Conservation (phyloP, 1,284 basidiomycete genomes). For the Papiliotrema laurentii region DNA sequence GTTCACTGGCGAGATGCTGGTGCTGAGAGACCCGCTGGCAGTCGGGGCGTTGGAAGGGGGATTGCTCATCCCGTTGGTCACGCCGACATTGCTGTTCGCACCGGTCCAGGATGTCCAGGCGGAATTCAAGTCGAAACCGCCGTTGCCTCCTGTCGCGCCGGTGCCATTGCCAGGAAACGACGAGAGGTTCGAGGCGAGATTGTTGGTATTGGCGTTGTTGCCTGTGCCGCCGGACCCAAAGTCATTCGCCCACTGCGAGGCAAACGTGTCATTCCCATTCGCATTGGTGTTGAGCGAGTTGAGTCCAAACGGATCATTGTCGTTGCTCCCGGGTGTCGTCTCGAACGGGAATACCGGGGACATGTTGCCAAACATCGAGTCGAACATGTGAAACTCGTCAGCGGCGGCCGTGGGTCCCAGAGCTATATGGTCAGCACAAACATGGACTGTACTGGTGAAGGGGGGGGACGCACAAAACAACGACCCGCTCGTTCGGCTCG, state of each 20-base stretch:
- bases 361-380: conserved; percentile 38
- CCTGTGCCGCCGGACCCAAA: not conserved
- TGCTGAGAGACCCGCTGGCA: not conserved
- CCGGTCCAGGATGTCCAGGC: conserved; percentile 2
- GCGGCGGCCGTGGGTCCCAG: conserved; percentile 22
- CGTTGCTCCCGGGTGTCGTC: not conserved
- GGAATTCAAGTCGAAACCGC: conserved; percentile 1
- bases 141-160: not conserved
- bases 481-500: too few species aligned
- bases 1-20: too few species aligned
- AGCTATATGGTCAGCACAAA: conserved; percentile 3
- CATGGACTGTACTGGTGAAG: too few species aligned
- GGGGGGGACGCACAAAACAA: too few species aligned
- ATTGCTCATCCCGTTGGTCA: too few species aligned
- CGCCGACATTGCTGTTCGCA: not conserved
- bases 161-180: not conserved
- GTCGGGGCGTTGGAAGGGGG: too few species aligned
- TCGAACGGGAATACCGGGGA: conserved; percentile 32
- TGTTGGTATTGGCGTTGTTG: not conserved
- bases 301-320: conserved; percentile 8
- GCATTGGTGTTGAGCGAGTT: not conserved
- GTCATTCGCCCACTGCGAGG: not conserved
- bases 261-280: not conserved
- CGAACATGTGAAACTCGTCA: conserved; percentile 40
- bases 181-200: too few species aligned